These are phyloP conservation scores for Sherardia arvensis DNA, from an alignment of 257 asterid genomes.

Conservation along the genomic window DNA sequence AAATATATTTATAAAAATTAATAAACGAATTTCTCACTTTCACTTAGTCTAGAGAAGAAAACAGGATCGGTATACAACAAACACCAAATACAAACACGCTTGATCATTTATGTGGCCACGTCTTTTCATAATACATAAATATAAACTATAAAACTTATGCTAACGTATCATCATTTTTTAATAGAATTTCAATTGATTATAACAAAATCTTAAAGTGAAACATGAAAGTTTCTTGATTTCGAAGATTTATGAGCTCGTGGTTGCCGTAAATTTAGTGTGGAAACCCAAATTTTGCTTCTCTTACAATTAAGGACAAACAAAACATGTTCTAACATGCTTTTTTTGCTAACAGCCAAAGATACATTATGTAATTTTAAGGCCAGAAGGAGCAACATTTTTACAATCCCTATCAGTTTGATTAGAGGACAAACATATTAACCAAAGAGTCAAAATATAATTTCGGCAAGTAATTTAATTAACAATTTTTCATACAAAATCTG, in stretches of 20 bases:
- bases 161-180: too few relatives aligned
- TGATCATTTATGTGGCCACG: too few relatives aligned
- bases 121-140: too few relatives aligned
- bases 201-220: too few relatives aligned
- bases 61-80: too few relatives aligned
- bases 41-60: too few relatives aligned
- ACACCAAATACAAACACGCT: too few relatives aligned
- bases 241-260: neutral
- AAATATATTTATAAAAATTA: too few relatives aligned
- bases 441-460: neutral
- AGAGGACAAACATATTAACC: neutral
- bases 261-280: neutral
- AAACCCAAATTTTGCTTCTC: neutral
- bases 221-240: neutral
- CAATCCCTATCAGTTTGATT: neutral
- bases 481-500: neutral
- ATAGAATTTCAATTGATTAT: too few relatives aligned
- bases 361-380: neutral
- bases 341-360: neutral
- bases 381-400: neutral
- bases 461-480: neutral
- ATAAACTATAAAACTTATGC: too few relatives aligned
- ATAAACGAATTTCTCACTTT: too few relatives aligned
- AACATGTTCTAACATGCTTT: neutral
- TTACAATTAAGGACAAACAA: neutral